Base-by-base conservation (phyloP, 164 flowering plant species). In the Platanus orientalis region DNA sequence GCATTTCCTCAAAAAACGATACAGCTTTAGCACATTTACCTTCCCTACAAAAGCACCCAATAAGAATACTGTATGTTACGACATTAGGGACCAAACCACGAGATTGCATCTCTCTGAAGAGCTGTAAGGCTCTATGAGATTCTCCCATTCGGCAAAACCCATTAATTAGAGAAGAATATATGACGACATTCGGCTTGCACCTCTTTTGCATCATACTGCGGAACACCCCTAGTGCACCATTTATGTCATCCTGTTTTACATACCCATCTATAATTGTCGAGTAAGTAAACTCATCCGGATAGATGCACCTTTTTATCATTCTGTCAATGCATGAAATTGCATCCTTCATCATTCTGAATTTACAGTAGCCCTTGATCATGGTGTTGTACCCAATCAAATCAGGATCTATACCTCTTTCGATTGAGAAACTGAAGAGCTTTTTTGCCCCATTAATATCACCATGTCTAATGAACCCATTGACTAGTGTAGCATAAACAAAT, bases 331-430 rank as follows among this genome's bases (percentile, higher is more conserved):
- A 83, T 32, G 72, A 62, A 3, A 84, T 26, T 42, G 97, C 90
- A 62, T 86, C 81, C 12, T 74, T 73, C 85, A 92, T 82, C 87
- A 66, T 75, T 45, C 96, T 92, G 73, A 71, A 76, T 73, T 77
- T 87, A 70, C 96, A 84, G 65, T 73, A 89, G 50, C 92, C 96
- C 77, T 89, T 92, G 59, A 92, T 81, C 88, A 92, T 81, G 61
- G 84, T 78, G 70, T 89, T 92, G 71, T 80, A 86, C 17, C 79
- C 84, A 52, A 85, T 86, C 61, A 78, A 62, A 57, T 74, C 90
- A 60, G 77, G 87, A 57, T 81, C 64, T 34, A 78, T 45, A 50
- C 77, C 89, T 48, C 73, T 81, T 19, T 64, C 74, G 49, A 75
- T 62, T 63, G 76, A 62, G 2, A 79, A 61, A 32, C 71, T 76